A percentile compares a stretch with the other conserved stretches of the same genome.
Evolutionary conservation across 139 green algal genomes (phyloP).

Genomic region (Diplosphaera chodatii): DNA sequence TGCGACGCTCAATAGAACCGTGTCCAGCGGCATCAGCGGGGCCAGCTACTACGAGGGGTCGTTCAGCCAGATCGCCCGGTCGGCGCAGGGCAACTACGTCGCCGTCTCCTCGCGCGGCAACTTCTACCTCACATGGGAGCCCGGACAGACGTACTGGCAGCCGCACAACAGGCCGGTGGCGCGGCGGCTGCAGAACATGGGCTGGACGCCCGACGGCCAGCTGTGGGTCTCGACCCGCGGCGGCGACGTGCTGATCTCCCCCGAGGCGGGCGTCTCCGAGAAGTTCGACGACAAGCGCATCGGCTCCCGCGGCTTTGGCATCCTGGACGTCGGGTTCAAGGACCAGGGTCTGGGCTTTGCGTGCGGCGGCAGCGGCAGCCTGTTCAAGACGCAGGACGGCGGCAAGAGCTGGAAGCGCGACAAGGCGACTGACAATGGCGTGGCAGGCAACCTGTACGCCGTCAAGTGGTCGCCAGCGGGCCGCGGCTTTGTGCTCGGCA

Average conservation of each 20-base stretch:
- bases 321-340: constrained; percentile 87
- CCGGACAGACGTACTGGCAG: constrained; percentile 86
- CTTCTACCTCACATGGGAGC: constrained; percentile 98
- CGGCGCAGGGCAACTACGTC: constrained; percentile 79
- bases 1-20: constrained; percentile 94
- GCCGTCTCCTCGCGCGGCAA: constrained; percentile 92
- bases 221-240: constrained; percentile 91
- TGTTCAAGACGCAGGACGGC: constrained; percentile 88
- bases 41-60: constrained; percentile 96
- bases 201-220: constrained; percentile 71
- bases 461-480: constrained; percentile 72
- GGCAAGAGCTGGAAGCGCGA: constrained; percentile 93
- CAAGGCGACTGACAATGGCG: constrained; percentile 51
- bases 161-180: constrained; percentile 78
- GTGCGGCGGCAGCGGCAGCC: constrained; percentile 83
- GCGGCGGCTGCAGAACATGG: constrained; percentile 96
- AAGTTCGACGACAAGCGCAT: constrained; percentile 74
- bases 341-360: constrained; percentile 67
- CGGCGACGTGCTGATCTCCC: constrained; percentile 72
- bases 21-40: constrained; percentile 87
- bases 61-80: constrained; percentile 87
- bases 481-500: constrained; percentile 93
- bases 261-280: constrained; percentile 46
- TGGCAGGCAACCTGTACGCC: constrained; percentile 96
- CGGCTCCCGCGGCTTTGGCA: constrained; percentile 88